These are phyloP conservation scores for Nepenthes gracilis DNA, from an alignment of 148 eudicot genomes.

Conservation along the genomic window DNA sequence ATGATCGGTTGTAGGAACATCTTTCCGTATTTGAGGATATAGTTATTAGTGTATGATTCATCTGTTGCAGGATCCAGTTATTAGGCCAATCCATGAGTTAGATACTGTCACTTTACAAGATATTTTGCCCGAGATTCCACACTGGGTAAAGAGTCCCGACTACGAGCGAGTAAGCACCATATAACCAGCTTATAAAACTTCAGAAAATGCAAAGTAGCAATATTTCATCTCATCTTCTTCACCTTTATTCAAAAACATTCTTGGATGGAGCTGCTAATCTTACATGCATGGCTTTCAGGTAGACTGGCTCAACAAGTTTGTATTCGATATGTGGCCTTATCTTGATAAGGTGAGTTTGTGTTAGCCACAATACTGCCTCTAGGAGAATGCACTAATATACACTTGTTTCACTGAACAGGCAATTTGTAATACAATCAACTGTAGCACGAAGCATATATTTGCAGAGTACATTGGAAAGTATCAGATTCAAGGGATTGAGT, in stretches of 20 bases:
- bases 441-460: constrained; percentile 35
- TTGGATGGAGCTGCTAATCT: neutral
- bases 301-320: constrained; percentile 76
- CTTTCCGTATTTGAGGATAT: neutral
- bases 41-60: neutral
- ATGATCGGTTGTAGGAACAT: neutral
- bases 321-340: constrained; percentile 73
- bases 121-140: constrained; percentile 61
- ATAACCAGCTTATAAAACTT: neutral
- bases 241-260: neutral
- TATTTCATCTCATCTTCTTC: neutral
- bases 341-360: constrained; percentile 60
- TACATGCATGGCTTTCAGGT: constrained; percentile 37
- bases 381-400: neutral
- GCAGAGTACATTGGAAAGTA: constrained; percentile 53
- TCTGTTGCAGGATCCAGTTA: constrained; percentile 39
- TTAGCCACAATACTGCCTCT: neutral
- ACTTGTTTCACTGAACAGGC: constrained; percentile 33
- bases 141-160: constrained; percentile 89
- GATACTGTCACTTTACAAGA: constrained; percentile 37
- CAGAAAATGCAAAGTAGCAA: neutral
- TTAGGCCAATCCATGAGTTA: constrained; percentile 42
- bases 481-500: constrained; percentile 39
- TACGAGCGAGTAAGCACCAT: constrained; percentile 64
- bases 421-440: constrained; percentile 43